Conservation (phyloP, 371 early-diverging fungal genomes). For the Rhizopus delemar region DNA sequence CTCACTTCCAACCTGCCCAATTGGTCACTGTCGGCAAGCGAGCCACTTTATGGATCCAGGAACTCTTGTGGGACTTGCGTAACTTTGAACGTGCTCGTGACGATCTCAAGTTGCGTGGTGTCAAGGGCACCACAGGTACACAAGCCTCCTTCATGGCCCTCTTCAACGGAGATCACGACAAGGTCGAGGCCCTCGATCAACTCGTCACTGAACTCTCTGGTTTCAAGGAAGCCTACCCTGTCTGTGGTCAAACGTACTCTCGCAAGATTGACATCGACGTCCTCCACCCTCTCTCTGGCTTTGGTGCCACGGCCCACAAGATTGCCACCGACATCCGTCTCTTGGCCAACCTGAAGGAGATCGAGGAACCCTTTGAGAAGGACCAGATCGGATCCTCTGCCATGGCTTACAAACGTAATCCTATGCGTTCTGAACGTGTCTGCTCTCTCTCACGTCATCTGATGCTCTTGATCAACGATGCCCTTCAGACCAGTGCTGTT, state of each 20-base stretch:
- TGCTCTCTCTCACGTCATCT: constrained; percentile 96
- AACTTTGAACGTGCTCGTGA: constrained; percentile 88
- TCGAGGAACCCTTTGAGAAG: constrained; percentile 98
- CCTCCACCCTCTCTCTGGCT: constrained; percentile 82
- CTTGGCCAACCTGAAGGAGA: constrained; percentile 94
- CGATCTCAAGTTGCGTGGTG: constrained; percentile 93
- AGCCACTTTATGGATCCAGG: constrained; percentile 94
- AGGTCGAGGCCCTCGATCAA: constrained; percentile 89
- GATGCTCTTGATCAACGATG: constrained; percentile 88
- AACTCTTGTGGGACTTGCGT: constrained; percentile 93
- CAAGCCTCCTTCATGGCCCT: constrained; percentile 96
- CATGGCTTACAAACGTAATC: constrained; percentile 99
- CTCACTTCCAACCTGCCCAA: constrained; percentile 98
- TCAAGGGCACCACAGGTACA: constrained; percentile 98
- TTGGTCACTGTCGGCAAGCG: constrained; percentile 98
- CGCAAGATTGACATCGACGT: constrained; percentile 97
- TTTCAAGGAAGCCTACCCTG: constrained; percentile 83
- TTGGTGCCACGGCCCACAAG: constrained; percentile 96
- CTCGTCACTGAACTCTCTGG: constrained; percentile 89
- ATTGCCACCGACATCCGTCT: constrained; percentile 96
- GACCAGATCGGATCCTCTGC: constrained; percentile 98
- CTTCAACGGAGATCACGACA: constrained; percentile 93
- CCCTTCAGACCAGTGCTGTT: constrained; percentile 85
- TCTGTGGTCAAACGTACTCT: constrained; percentile 97
- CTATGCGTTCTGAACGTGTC: constrained; percentile 97